Evolutionary conservation across 2,329 filamentous ascomycete species (phyloP), one percentile per base, ranked within the genome.

Genomic region (Epicoccum nigrum): DNA sequence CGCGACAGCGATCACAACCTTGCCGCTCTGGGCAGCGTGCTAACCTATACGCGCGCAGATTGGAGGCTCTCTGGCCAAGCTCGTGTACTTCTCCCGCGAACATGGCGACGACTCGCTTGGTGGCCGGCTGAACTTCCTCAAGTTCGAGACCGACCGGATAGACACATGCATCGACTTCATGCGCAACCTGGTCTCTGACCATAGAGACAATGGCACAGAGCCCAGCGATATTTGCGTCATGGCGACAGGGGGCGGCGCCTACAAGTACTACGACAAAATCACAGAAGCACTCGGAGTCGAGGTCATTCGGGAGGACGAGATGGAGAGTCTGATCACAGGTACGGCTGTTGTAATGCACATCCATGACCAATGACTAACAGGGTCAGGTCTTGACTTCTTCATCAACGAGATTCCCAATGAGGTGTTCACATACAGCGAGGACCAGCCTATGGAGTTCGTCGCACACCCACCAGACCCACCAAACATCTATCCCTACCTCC

Each of bases 321-420:
- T 99, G 94, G 92, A 96, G 74, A 99, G 94, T 70, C 78, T 99
- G 51, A 99, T 99, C 58, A 94, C 94, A 67, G 92, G 90, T 92
- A 74, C 59, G 79, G 60, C 31, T 7, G 17, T 9, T 15, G 19
- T 15, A 19, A 11, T 5, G 9, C 1, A 11, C 12, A 3, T 4
- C 15, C 11, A 34, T 11, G 12, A 4, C 4, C 16, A 16, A 7
- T 15, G 3, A 15, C 35, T 41, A 7, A 48, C 40, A 13, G 15
- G 7, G 11, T 25, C 63, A 91, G 92, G 93, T 11, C 86, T 99
- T 34, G 94, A 99, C 72, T 99, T 97, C 78, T 97, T 99, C 80
- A 97, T 97, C 69, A 96, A 91, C 59, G 92, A 97, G 72, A 97
- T 99, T 53, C 94, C 94, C 16, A 86, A 89, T 62, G 94, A 99